These are phyloP conservation scores for Trichoderma aggressivum DNA, from an alignment of 2,329 filamentous ascomycete genomes.

Conservation along the genomic window DNA sequence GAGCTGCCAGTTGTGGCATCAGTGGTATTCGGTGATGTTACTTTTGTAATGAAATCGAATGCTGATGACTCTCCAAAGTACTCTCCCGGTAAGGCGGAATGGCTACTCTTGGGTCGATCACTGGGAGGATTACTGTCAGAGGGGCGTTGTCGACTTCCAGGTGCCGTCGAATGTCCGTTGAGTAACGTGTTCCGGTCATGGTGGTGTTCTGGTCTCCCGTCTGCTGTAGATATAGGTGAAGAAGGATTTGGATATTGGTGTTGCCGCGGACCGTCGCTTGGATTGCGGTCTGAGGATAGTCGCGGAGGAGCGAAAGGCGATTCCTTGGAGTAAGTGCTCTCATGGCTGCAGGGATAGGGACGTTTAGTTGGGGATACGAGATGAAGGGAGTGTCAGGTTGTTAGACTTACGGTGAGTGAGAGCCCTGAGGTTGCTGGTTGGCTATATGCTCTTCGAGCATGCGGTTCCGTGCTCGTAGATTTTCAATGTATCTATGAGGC, in stretches of 20 bases:
- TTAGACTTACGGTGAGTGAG: conserved; percentile 6
- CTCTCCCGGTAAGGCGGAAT: conserved; percentile 8
- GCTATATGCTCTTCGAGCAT: conserved; percentile 13
- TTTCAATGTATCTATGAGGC: conserved; percentile 7
- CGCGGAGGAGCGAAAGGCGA: not conserved
- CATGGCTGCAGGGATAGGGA: not conserved
- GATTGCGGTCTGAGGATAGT: not conserved
- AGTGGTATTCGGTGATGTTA: conserved; percentile 3
- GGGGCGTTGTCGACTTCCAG: not conserved
- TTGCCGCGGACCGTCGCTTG: not conserved
- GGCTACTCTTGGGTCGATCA: not conserved
- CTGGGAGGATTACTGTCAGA: not conserved
- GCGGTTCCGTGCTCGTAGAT: conserved; percentile 11
- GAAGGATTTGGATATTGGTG: not conserved
- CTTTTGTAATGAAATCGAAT: conserved; percentile 9
- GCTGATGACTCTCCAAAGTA: conserved; percentile 13
- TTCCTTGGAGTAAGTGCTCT: conserved; percentile 7
- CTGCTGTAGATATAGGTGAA: not conserved
- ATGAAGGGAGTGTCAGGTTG: not conserved
- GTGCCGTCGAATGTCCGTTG: not conserved
- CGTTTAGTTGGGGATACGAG: not conserved
- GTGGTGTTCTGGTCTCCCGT: not conserved
- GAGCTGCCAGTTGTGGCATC: not conserved
- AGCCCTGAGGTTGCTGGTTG: not conserved
- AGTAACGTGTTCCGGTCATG: not conserved